Evolutionary conservation across 441 rosid species (phyloP), one percentile per base, ranked within the genome.

Genomic region (Euphorbia celastroides): DNA sequence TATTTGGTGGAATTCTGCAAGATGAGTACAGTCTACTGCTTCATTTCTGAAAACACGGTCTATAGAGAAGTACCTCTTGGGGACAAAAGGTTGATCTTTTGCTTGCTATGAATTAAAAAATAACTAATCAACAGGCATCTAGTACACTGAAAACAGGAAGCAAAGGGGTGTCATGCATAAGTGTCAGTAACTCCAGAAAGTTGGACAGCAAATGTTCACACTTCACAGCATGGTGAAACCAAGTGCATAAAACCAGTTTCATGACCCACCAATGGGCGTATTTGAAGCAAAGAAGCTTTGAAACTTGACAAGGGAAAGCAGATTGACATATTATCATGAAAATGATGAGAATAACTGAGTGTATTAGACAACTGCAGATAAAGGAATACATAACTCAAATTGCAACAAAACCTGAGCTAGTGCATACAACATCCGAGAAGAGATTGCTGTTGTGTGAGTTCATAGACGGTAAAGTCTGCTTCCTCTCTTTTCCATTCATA

Each of bases 1-100:
- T 63, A 89, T 91, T 78, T 93, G 99, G 77, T 93, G 97, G 75
- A 93, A 93, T 75, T 93, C 98, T 52, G 97, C 98, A 36, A 93
- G 88, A 83, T 91, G 97, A 60, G 99, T 93, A 44, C 84, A 80
- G 72, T 93, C 97, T 23, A 93, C 97, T 16, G 98, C 94, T 80
- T 93, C 98, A 74, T 93, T 93, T 78, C 98, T 86, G 86, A 90
- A 93, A 71, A 93, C 97, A 62, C 97, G 95, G 64, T 93, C 98
- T 19, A 93, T 90, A 2, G 97, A 93, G 83, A 86, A 93, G 80
- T 89, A 93, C 75, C 82, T 89, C 77, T 93, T 90, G 7, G 95
- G 96, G 64, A 77, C 66, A 69, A 90, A 87, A 36, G 93, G 79
- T 76, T 79, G 70, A 87, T 83, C 80, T 34, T 73, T 66, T 2